phyloP scores from a whole-genome alignment of 2,329 filamentous ascomycete genomes.

The Colletotrichum costaricense region DNA sequence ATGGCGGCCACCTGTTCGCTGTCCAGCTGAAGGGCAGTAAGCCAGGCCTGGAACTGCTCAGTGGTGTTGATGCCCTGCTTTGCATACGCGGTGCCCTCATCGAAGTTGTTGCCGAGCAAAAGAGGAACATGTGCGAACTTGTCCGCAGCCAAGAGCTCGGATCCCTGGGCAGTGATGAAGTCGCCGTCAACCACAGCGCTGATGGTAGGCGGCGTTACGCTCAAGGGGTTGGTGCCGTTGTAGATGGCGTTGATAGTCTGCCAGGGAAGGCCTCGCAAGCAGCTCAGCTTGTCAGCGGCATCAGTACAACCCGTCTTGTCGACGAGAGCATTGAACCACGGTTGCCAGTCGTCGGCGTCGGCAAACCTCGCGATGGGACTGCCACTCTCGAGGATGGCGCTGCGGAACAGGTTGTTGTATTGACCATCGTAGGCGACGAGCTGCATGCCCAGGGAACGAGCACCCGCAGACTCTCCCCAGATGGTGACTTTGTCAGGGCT shows the following conservation, averaged over 20 bases:
- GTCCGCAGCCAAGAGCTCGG: slow-evolving; percentile 64
- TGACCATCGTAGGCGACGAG: slow-evolving; percentile 71
- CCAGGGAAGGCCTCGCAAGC: slow-evolving; percentile 64
- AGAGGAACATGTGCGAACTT: slow-evolving; percentile 73
- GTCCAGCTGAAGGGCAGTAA: slow-evolving; percentile 50
- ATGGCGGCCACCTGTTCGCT: slow-evolving; percentile 17
- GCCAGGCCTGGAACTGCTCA: slow-evolving; percentile 58
- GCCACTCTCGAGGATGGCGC: slow-evolving; percentile 73
- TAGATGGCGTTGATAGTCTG: slow-evolving; percentile 53
- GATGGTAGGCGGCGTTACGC: slow-evolving; percentile 38
- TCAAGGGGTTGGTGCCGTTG: slow-evolving; percentile 61
- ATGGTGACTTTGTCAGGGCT: slow-evolving; percentile 73
- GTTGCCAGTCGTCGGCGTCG: slow-evolving; percentile 58
- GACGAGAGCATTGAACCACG: slow-evolving; percentile 35
- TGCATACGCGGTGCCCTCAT: slow-evolving; percentile 74
- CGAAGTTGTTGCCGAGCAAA: slow-evolving; percentile 73
- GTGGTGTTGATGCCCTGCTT: slow-evolving; percentile 65
- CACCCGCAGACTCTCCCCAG: slow-evolving; percentile 70
- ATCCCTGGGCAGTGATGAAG: slow-evolving; percentile 54
- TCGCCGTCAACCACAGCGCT: slow-evolving; percentile 49
- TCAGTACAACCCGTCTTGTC: slow-evolving; percentile 47
- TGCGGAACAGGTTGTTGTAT: slow-evolving; percentile 71
- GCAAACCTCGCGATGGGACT: slow-evolving; percentile 64
- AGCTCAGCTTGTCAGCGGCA: slow-evolving; percentile 59
- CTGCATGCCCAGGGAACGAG: slow-evolving; percentile 72